Base-by-base conservation (phyloP, 2,329 filamentous ascomycete species). In the Fonsecaea pedrosoi region DNA sequence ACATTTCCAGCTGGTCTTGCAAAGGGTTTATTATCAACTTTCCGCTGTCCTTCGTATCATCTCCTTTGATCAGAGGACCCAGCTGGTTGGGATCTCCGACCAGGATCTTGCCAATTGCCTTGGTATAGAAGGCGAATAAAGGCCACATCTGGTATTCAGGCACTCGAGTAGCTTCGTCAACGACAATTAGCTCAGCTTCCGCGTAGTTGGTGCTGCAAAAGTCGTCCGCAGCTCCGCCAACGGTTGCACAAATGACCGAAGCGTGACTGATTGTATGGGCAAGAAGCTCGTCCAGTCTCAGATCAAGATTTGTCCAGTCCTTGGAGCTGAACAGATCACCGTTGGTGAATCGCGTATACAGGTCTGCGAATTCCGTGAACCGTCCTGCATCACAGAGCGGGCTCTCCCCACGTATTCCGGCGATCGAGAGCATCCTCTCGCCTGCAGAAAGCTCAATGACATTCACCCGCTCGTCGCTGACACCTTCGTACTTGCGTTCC, bases 71-170 rank as follows among this genome's bases (percentile, higher is more conserved):
- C 30, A 38, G 42, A 15, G 57, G 63, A 6, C 35, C 21, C 21
- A 61, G 37, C 25, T 61, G 57, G 37, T 57, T 32, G 30, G 54
- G 63, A 37, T 65, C 57, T 18, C 63, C 57, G 34, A 59, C 56
- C 57, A 65, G 37, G 18, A 65, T 56, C 35, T 66, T 66, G 25
- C 64, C 64, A 1, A 54, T 13, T 3, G 54, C 59, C 8, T 56
- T 45, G 10, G 54, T 54, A 30, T 58, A 66, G 53, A 45, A 55
- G n/a, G 54, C 60, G 5, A 66, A 55, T 4, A 66, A 38, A 12
- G 64, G 53, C 64, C 64, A 66, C 25, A 21, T 34, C 30, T 66
- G 53, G 35, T 59, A 63, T 45, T 66, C 64, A 5, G 64, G 60
- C 4, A 66, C 35, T 6, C 59, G 59, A 9, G 64, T 42, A 38